Conservation (phyloP, 75 land plant species). For the Pseudotsuga menziesii region DNA sequence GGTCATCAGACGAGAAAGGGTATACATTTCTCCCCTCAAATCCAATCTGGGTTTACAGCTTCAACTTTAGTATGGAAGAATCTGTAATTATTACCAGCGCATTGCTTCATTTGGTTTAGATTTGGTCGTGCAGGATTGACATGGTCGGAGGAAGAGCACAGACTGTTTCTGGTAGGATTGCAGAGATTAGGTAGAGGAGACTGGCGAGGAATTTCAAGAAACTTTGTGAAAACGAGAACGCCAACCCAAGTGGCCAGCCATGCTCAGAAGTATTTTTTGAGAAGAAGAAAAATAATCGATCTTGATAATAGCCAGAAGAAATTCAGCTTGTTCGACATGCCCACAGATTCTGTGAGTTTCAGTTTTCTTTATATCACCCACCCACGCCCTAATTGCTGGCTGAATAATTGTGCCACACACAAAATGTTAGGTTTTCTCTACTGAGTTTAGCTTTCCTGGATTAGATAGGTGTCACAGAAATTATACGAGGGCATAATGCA, state of each 20-base stretch:
- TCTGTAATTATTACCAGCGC: no score
- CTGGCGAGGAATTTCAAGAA: constrained; percentile 13
- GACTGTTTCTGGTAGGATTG: constrained; percentile 8
- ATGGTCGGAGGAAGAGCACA: constrained; percentile 1
- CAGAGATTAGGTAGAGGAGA: constrained; percentile 10
- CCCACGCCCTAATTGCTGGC: neutral
- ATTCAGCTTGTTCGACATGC: constrained; percentile 60
- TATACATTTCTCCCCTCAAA: no score
- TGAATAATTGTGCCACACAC: neutral
- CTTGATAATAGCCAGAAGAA: constrained; percentile 45
- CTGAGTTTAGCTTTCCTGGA: neutral
- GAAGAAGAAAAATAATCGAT: constrained; percentile 14
- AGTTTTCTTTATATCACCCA: neutral
- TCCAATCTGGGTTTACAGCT: no score
- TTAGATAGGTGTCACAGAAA: neutral
- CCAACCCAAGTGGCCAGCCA: constrained; percentile 54
- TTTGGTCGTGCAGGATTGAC: neutral
- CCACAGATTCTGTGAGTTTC: neutral
- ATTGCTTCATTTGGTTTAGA: no score
- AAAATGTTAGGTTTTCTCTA: neutral
- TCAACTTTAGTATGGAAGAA: no score
- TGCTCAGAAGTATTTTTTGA: constrained; percentile 66
- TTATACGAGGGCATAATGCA: no score
- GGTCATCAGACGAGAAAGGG: no score
- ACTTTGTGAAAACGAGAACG: constrained; percentile 36